Conservation (phyloP, 1,284 basidiomycete species). For the Heterobasidion occidentale region DNA sequence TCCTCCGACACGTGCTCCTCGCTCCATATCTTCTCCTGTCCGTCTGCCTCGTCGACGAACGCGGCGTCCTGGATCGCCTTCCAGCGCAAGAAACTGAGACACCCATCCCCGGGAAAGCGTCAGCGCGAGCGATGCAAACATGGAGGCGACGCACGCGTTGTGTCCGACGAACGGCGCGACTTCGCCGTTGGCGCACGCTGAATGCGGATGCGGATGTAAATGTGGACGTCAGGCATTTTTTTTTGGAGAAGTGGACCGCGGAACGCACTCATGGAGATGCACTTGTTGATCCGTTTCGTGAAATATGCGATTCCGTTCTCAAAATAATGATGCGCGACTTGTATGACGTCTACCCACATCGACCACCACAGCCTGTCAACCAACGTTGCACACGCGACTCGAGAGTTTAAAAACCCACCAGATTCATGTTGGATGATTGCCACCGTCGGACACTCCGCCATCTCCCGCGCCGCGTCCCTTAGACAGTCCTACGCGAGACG, state of each 20-base stretch:
- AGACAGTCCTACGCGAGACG: slow-evolving; percentile 37
- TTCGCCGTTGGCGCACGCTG: slow-evolving; percentile 41
- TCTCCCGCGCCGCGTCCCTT: slow-evolving; percentile 47
- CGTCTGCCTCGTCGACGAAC: slow-evolving; percentile 35
- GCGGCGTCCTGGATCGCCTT: slow-evolving; percentile 44
- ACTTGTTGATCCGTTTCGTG: slow-evolving; percentile 38
- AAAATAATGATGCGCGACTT: slow-evolving; percentile 51
- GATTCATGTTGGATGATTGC: slow-evolving; percentile 46
- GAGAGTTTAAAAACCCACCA: slow-evolving; percentile 11
- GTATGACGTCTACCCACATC: slow-evolving; percentile 33
- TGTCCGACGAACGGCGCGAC: slow-evolving; percentile 52
- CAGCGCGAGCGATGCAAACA: not conserved
- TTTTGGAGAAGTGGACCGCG: not conserved
- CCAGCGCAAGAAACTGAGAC: slow-evolving; percentile 51
- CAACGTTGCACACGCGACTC: not conserved
- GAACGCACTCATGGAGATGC: slow-evolving; percentile 30
- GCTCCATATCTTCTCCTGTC: slow-evolving; percentile 44
- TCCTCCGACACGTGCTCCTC: slow-evolving; percentile 55
- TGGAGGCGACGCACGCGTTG: slow-evolving; percentile 28
- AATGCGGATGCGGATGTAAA: not conserved
- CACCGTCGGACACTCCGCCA: slow-evolving; percentile 42
- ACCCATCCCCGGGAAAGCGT: not conserved
- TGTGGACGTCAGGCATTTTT: not conserved
- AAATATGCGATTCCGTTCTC: slow-evolving; percentile 55
- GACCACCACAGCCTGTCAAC: not conserved